A percentile compares a stretch with the other conserved stretches of the same genome.
Conservation (phyloP, 805 yeast species). For the Yarrowia sp. region DNA sequence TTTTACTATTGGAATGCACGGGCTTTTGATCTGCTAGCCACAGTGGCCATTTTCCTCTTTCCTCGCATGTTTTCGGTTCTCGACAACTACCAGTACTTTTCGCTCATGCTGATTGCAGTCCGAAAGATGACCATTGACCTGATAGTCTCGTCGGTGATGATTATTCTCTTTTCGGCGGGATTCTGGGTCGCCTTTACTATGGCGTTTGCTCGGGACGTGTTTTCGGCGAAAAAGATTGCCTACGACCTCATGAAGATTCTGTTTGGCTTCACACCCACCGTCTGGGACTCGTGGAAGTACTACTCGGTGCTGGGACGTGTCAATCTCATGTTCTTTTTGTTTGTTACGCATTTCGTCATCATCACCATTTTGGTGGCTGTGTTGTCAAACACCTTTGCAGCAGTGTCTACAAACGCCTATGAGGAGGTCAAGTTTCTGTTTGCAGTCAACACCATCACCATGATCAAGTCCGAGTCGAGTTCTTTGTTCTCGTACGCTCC, state of each 20-base stretch:
- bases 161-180: constrained; percentile 51
- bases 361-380: constrained; percentile 56
- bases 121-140: constrained; percentile 51
- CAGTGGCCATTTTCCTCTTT: constrained; percentile 48
- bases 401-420: constrained; percentile 38
- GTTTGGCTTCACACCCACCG: constrained; percentile 59
- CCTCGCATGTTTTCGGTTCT: constrained; percentile 51
- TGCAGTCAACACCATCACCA: constrained; percentile 41
- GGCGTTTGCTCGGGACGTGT: constrained; percentile 44
- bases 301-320: constrained; percentile 47
- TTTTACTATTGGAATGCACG: neutral
- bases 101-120: constrained; percentile 50
- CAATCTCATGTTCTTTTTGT: constrained; percentile 50
- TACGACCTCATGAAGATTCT: constrained; percentile 51
- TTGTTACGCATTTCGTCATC: constrained; percentile 53
- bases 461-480: constrained; percentile 40
- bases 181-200: constrained; percentile 54
- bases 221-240: constrained; percentile 45
- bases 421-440: constrained; percentile 41
- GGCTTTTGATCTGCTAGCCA: constrained; percentile 38
- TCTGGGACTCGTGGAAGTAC: constrained; percentile 53
- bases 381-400: constrained; percentile 41
- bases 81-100: constrained; percentile 51
- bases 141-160: constrained; percentile 47
- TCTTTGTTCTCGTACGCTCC: constrained; percentile 39